Evolutionary conservation across 2,329 filamentous ascomycete genomes (phyloP), one percentile per base, ranked within the genome.

Genomic region (Penicillium vulpinum): DNA sequence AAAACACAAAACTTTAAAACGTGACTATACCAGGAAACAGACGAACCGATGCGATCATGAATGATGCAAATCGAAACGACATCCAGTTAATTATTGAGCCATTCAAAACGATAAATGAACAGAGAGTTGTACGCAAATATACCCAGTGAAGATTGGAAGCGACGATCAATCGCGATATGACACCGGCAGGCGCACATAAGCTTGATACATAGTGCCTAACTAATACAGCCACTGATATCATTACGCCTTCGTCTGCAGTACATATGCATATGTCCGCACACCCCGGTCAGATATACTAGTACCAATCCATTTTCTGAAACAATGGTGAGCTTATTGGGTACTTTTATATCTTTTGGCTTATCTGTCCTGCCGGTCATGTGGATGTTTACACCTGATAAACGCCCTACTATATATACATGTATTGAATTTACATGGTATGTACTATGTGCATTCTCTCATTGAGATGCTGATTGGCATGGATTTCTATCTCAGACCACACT

Each of bases 201-300:
- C 49, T 45, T 39, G 29, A 41, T 29, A n/a, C n/a, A n/a, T n/a
- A 33, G 36, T 40, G n/a, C 18, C 29, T 22, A 33, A n/a, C 18
- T 13, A 40, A 50, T 24, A 35, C 29, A 54, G 52, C 52, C 52
- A 54, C 52, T 50, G 52, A 54, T 54, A 50, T 54, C 52, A 54
- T 54, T 33, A 22, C 46, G 18, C 35, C 35, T 31, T 47, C 22
- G 7, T 28, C 51, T 24, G 36, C 31, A 47, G 51, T 45, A 45
- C n/a, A 22, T n/a, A 15, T 38, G n/a, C 22, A 26, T 29, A 50
- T 29, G 22, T n/a, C 35, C 24, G n/a, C 31, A 24, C 28, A 26
- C n/a, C 13, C 31, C 15, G 33, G 36, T 36, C 31, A 15, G 9
- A 36, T 26, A 39, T 49, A 16, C n/a, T 18, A 28, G 29, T n/a